Percentiles rank a stretch among this genome's conserved stretches.
Conservation (phyloP, 306 rosid species). For the Cicer cuneatum region DNA sequence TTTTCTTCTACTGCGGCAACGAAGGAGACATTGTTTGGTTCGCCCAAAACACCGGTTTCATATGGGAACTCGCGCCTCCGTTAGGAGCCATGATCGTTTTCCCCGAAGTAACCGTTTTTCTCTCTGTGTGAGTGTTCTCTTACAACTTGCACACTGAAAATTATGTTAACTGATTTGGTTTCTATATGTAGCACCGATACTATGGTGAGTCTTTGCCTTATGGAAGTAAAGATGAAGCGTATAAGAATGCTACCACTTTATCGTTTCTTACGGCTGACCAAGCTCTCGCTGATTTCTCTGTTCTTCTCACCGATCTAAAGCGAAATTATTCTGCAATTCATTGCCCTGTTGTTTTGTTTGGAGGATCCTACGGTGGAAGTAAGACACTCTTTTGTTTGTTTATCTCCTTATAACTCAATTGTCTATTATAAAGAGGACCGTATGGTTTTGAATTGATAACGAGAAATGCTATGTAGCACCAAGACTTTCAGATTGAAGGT, state of each 20-base stretch:
- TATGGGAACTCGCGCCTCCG: conserved; percentile 83
- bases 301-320: conserved; percentile 66
- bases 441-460: not conserved
- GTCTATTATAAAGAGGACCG: no score
- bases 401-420: no score
- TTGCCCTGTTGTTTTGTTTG: conserved; percentile 83
- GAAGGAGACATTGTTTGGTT: conserved; percentile 94
- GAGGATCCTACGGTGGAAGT: conserved; percentile 98
- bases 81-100: conserved; percentile 86
- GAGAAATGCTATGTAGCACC: no score
- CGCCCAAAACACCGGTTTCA: conserved; percentile 79
- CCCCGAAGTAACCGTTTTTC: conserved; percentile 62
- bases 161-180: not conserved
- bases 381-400: conserved; percentile 28
- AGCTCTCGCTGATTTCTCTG: conserved; percentile 78
- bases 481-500: no score
- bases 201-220: conserved; percentile 80
- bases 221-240: conserved; percentile 68
- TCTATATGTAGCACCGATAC: conserved; percentile 66
- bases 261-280: conserved; percentile 74
- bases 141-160: not conserved
- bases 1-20: conserved; percentile 89
- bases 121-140: not conserved
- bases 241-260: conserved; percentile 71
- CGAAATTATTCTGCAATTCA: conserved; percentile 58